Evolutionary conservation across 345 rosid species (phyloP).

Genomic region (Salix koriyanagi): DNA sequence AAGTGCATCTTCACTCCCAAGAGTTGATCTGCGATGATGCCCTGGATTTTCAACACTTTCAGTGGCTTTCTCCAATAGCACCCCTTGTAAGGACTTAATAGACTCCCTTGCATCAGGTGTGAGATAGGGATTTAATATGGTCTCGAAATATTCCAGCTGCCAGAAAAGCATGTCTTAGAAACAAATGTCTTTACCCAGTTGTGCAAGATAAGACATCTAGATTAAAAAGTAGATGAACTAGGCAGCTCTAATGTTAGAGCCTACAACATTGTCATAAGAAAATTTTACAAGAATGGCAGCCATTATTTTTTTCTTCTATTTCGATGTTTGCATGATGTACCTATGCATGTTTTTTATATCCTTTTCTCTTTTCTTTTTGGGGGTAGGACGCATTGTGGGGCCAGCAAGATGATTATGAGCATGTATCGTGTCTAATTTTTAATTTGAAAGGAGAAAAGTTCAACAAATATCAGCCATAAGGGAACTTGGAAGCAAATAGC

Average conservation of each 20-base stretch:
- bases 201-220: background rate
- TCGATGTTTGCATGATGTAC: background rate
- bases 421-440: background rate
- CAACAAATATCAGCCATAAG: background rate
- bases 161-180: constrained; percentile 13
- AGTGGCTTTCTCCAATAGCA: constrained; percentile 78
- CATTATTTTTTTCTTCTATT: background rate
- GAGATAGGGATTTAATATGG: constrained; percentile 69
- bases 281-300: background rate
- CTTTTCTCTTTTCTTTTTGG: background rate
- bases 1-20: constrained; percentile 89
- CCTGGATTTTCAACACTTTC: constrained; percentile 67
- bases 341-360: background rate
- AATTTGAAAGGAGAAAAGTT: background rate
- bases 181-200: background rate
- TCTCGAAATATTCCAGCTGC: constrained; percentile 98
- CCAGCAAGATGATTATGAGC: background rate
- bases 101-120: constrained; percentile 80
- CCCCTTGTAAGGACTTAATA: constrained; percentile 75
- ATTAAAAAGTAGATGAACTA: background rate
- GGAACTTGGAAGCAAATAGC: background rate
- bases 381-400: background rate
- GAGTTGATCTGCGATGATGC: constrained; percentile 73
- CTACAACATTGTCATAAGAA: background rate
- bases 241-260: background rate